A percentile compares a stretch with the other conserved stretches of the same genome.
Conservation (phyloP, 805 yeast species). For the Maudiozyma saulgeensis region DNA sequence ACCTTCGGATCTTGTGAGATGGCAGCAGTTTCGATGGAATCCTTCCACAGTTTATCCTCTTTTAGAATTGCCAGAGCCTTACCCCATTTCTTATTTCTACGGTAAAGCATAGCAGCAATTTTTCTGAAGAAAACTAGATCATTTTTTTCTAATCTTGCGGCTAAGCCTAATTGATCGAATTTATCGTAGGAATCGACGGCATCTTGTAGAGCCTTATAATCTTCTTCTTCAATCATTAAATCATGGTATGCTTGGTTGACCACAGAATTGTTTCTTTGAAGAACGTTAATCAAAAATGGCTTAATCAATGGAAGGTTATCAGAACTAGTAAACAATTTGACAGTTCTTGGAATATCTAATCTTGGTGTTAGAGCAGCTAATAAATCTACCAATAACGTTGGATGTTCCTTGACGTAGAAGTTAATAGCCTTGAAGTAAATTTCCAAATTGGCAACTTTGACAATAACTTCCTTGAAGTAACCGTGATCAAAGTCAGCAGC, state of each 20-base stretch:
- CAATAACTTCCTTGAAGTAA: constrained; percentile 88
- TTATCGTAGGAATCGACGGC: constrained; percentile 85
- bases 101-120: constrained; percentile 87
- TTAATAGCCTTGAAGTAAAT: constrained; percentile 95
- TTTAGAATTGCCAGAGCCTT: constrained; percentile 84
- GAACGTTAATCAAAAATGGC: constrained; percentile 86
- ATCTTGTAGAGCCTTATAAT: constrained; percentile 77
- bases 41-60: constrained; percentile 89
- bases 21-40: constrained; percentile 87
- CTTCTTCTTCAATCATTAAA: constrained; percentile 91
- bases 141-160: constrained; percentile 87
- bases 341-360: constrained; percentile 89
- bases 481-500: constrained; percentile 88
- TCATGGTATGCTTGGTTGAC: constrained; percentile 96
- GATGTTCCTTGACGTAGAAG: constrained; percentile 88
- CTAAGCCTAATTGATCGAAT: constrained; percentile 86
- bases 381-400: constrained; percentile 79
- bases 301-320: constrained; percentile 94
- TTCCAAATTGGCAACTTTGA: constrained; percentile 91
- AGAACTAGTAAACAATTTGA: constrained; percentile 85
- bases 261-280: constrained; percentile 79
- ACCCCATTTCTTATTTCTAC: constrained; percentile 88
- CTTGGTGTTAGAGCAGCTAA: constrained; percentile 78
- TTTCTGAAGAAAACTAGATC: constrained; percentile 87
- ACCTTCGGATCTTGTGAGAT: constrained; percentile 68